Percentiles rank a stretch among this genome's conserved stretches.
Evolutionary conservation across 2,329 filamentous ascomycete genomes (phyloP).

Genomic region (Neurospora sp.): DNA sequence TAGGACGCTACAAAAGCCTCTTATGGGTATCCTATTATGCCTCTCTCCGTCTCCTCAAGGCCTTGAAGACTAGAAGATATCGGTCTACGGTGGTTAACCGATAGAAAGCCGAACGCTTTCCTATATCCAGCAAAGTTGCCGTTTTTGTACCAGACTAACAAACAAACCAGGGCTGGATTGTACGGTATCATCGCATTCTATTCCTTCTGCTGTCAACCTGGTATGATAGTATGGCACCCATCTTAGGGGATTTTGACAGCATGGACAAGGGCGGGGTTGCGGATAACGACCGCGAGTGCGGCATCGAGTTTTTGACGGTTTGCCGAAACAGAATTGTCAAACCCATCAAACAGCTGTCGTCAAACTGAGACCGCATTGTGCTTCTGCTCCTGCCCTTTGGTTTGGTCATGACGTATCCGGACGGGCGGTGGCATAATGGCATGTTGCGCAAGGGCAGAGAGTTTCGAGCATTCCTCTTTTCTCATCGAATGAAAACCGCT

Average conservation of each 20-base stretch:
- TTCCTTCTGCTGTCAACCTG: background rate
- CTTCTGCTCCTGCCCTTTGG: background rate
- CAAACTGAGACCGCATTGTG: background rate
- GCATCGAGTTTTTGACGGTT: background rate
- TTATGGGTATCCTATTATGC: no score
- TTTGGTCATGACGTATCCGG: background rate
- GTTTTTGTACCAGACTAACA: no score
- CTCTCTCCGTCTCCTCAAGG: no score
- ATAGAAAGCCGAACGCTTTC: no score
- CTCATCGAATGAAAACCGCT: background rate
- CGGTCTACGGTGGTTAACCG: no score
- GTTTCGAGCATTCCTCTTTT: background rate
- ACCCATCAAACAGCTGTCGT: background rate
- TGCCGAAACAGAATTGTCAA: background rate
- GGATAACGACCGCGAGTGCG: background rate
- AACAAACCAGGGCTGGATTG: no score
- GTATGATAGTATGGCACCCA: background rate
- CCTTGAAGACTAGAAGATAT: no score
- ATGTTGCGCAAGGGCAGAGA: background rate
- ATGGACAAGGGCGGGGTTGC: background rate
- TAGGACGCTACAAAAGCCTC: no score
- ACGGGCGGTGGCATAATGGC: background rate
- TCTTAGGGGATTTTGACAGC: background rate
- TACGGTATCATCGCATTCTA: background rate
- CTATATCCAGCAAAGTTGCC: no score